These are phyloP conservation scores for Colletotrichum tanaceti DNA, from an alignment of 2,329 filamentous ascomycete species.

Conservation along the genomic window DNA sequence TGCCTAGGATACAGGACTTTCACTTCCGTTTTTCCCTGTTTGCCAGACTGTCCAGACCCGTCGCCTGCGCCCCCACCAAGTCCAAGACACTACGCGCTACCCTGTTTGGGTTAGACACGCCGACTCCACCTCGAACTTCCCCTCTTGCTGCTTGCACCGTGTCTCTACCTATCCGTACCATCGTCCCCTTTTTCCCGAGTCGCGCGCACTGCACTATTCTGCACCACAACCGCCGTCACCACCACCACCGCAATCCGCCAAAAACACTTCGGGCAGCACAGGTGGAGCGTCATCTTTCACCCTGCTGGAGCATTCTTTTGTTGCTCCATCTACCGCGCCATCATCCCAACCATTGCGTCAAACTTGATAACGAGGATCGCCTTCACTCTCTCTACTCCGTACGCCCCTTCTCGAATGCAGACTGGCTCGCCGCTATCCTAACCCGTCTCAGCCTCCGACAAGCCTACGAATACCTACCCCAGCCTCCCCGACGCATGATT, in stretches of 20 bases:
- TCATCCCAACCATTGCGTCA: constrained; percentile 11
- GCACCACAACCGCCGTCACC: neutral
- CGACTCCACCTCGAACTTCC: constrained; percentile 32
- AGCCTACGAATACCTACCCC: constrained; percentile 19
- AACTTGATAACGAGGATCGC: constrained; percentile 12
- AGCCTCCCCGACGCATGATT: constrained; percentile 37
- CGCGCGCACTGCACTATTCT: constrained; percentile 28
- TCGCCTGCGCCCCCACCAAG: constrained; percentile 29
- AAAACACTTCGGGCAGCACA: constrained; percentile 17
- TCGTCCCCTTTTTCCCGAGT: constrained; percentile 38
- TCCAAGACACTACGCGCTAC: constrained; percentile 28
- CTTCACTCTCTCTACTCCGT: constrained; percentile 4
- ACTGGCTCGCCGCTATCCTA: constrained; percentile 19
- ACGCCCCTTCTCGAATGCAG: constrained; percentile 10
- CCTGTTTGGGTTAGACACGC: constrained; percentile 28
- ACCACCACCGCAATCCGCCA: constrained; percentile 9
- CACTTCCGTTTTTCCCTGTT: constrained; percentile 2
- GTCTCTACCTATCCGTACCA: neutral
- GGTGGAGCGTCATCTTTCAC: constrained; percentile 12
- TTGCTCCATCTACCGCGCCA: constrained; percentile 17
- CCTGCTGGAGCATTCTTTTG: constrained; percentile 32
- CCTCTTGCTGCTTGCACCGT: constrained; percentile 20
- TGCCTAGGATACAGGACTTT: neutral
- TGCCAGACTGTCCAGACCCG: constrained; percentile 31
- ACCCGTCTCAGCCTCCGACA: constrained; percentile 19